phyloP scores from a whole-genome alignment of 2,329 filamentous ascomycete species.

The Elsinoe ampelina region DNA sequence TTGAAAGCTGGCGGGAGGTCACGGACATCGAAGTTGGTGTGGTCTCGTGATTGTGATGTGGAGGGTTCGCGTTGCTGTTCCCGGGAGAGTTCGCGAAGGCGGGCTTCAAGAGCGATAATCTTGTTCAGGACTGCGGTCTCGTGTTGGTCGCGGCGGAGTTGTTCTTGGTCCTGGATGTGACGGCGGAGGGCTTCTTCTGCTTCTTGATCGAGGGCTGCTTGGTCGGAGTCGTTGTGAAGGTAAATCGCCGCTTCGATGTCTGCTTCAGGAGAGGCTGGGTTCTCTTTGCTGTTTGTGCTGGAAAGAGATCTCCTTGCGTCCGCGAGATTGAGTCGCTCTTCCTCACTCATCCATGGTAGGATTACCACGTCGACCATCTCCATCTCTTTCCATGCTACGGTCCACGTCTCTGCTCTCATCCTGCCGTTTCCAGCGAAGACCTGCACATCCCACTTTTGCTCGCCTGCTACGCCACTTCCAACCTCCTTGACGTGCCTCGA shows the following conservation, averaged over 20 bases:
- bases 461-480: slow-evolving; percentile 29
- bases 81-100: background rate
- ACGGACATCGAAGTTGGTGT: background rate
- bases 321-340: slow-evolving; percentile 19
- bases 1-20: slow-evolving; percentile 26
- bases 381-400: slow-evolving; percentile 94
- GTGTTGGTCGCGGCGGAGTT: background rate
- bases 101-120: background rate
- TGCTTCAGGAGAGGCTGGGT: background rate
- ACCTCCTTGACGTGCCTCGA: slow-evolving; percentile 29
- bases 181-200: background rate
- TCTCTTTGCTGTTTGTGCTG: background rate
- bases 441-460: slow-evolving; percentile 65
- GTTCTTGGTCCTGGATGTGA: background rate
- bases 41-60: too few species aligned
- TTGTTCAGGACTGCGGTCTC: background rate
- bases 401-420: slow-evolving; percentile 87
- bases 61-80: background rate
- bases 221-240: background rate
- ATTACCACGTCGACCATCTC: slow-evolving; percentile 95
- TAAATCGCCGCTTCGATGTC: background rate
- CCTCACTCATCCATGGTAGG: slow-evolving; percentile 47
- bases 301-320: background rate
- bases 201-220: slow-evolving; percentile 1
- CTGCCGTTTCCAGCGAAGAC: slow-evolving; percentile 92